Conservation (phyloP, 306 rosid species). For the Oemleria cerasiformis region DNA sequence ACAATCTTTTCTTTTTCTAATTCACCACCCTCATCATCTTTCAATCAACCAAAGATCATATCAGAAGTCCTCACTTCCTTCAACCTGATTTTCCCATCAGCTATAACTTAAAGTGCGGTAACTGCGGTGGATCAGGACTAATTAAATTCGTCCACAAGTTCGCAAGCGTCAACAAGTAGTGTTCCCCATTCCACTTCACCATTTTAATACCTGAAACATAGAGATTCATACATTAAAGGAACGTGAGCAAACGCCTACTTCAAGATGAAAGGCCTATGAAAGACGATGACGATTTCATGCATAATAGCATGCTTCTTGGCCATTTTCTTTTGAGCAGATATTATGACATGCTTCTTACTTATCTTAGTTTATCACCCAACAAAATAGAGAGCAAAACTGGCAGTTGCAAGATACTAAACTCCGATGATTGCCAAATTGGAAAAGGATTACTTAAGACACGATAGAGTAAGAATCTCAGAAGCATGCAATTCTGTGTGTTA, state of each 20-base stretch:
- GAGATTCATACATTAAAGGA: background rate
- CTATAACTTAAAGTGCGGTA: slow-evolving; percentile 23
- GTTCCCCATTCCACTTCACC: slow-evolving; percentile 71
- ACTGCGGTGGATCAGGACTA: slow-evolving; percentile 53
- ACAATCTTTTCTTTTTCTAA: no score
- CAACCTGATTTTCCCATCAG: slow-evolving; percentile 19
- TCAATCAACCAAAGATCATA: background rate
- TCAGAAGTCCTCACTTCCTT: slow-evolving; percentile 15
- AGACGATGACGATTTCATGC: background rate
- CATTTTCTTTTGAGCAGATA: background rate
- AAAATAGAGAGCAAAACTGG: background rate
- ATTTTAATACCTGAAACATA: slow-evolving; percentile 58
- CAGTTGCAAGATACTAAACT: background rate
- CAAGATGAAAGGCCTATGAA: background rate
- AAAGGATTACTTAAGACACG: background rate
- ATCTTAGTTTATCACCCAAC: background rate
- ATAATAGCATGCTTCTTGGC: background rate
- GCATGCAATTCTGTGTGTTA: background rate
- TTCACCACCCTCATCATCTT: no score
- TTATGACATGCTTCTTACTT: background rate
- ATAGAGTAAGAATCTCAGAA: background rate
- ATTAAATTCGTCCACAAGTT: slow-evolving; percentile 84
- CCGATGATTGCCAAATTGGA: background rate
- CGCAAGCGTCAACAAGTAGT: slow-evolving; percentile 59
- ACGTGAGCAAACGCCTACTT: background rate